Evolutionary conservation across 2,329 filamentous ascomycete genomes (phyloP), one percentile per base, ranked within the genome.

Genomic region (Sphaceloma murrayae): DNA sequence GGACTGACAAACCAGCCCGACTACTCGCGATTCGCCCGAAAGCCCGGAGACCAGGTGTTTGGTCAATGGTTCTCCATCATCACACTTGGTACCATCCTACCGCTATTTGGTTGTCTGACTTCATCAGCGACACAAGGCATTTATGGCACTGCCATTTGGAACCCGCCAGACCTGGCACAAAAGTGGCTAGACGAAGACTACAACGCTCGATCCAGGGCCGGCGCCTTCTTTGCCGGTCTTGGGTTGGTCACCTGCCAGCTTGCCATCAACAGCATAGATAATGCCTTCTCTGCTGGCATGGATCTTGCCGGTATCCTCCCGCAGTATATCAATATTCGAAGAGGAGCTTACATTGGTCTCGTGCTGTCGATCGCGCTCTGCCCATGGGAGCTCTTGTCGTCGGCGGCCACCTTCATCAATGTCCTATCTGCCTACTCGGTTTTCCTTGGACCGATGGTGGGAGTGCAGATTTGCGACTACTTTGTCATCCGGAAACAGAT

Each of bases 81-180:
- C 19, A 54, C 68, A 13, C 62, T 73, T 19, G 69, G 70, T 47
- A 70, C 66, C 2, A 58, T 67, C 48, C 71, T 64, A 56, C 72
- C 66, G 31, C 52, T 70, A 2, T 61, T 74, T 48, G 77, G 77
- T 22, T 77, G 79, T 52, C 64, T 77, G 18, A 72, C 73, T 13
- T 73, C 75, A 0, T 74, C 72, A 0, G 74, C 75, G 6, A 67
- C 67, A 17, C 63, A 67, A 26, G 65, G 69, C 8, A 68, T 73
- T 45, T 74, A 72, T 44, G 74, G 72, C 39, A 52, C 66, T 39
- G 63, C 69, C 5, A 52, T 67, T 26, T 69, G 67, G 67, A 68
- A 69, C 46, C 66, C 66, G 3, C 63, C 65, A 0, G 57, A 65
- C 13, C 55, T 68, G 1, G 54, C 65, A 0, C 59, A 63, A 44